These are phyloP conservation scores for Sclerospora graminicola DNA, from an alignment of 352 stramenopile genomes.

Conservation along the genomic window DNA sequence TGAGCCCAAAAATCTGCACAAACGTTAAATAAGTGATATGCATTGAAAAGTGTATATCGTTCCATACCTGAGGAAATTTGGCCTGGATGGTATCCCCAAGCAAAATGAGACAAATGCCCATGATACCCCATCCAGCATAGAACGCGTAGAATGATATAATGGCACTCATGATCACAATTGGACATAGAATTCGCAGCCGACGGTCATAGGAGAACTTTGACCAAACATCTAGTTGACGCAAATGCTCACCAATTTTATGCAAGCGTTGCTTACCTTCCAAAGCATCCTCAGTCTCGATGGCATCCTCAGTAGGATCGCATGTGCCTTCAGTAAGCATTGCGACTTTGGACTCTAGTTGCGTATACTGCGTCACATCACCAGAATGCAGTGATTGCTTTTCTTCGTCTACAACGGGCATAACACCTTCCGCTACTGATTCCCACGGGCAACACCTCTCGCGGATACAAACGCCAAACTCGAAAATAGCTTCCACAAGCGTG, in stretches of 20 bases:
- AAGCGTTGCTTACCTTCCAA: constrained; percentile 49
- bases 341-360: neutral
- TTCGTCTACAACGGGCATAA: constrained; percentile 9
- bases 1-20: constrained; percentile 64
- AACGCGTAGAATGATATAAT: constrained; percentile 77
- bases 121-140: constrained; percentile 71
- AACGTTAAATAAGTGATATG: neutral
- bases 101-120: constrained; percentile 74
- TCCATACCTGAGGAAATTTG: constrained; percentile 57
- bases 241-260: constrained; percentile 30
- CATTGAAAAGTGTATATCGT: neutral
- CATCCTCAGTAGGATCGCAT: constrained; percentile 23
- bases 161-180: constrained; percentile 62
- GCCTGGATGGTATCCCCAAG: constrained; percentile 71
- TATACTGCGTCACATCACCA: constrained; percentile 8
- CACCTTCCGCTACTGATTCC: neutral
- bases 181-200: constrained; percentile 52
- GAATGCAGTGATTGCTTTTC: constrained; percentile 18
- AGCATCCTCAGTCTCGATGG: constrained; percentile 49
- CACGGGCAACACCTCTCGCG: constrained; percentile 7
- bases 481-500: constrained; percentile 29
- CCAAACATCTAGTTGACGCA: constrained; percentile 64
- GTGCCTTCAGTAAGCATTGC: constrained; percentile 4
- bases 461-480: constrained; percentile 15
- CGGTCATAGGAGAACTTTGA: constrained; percentile 64